phyloP scores from a whole-genome alignment of 2,329 filamentous ascomycete genomes.

The Aspergillus unguis region DNA sequence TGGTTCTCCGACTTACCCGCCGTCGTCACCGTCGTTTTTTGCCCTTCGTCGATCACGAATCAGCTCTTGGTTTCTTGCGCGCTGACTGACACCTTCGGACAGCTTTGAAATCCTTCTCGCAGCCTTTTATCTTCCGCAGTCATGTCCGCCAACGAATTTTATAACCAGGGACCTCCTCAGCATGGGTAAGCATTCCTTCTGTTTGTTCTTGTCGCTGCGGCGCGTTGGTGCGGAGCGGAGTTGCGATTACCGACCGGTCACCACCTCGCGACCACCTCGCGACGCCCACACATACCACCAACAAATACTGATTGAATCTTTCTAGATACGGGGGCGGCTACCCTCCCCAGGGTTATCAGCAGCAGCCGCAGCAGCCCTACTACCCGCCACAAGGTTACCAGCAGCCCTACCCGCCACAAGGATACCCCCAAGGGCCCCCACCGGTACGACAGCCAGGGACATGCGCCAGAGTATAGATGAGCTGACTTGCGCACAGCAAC shows the following conservation, averaged over 20 bases:
- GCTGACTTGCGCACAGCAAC: neutral
- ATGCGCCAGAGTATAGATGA: neutral
- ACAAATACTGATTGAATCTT: neutral
- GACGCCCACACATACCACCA: neutral
- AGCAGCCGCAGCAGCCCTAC: conserved; percentile 36
- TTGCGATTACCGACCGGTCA: neutral
- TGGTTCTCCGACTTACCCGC: neutral
- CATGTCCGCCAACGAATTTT: conserved; percentile 23
- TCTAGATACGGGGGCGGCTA: conserved; percentile 2
- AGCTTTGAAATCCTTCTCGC: neutral
- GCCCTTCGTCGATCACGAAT: conserved; percentile 5
- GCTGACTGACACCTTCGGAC: neutral
- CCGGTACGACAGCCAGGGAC: conserved; percentile 21
- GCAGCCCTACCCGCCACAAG: conserved; percentile 24
- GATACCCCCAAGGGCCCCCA: conserved; percentile 12
- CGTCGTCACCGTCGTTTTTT: conserved; percentile 1
- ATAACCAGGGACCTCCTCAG: conserved; percentile 29
- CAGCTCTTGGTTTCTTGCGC: neutral
- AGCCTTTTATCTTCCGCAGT: conserved; percentile 4
- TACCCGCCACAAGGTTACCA: conserved; percentile 26
- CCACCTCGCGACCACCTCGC: too few species aligned
- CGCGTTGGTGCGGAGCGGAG: neutral
- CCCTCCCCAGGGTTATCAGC: conserved; percentile 28
- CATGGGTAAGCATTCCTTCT: conserved; percentile 34
- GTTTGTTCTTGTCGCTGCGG: neutral